Base-by-base conservation (phyloP, 495 filamentous ascomycete genomes). In the Xylaria venustula region DNA sequence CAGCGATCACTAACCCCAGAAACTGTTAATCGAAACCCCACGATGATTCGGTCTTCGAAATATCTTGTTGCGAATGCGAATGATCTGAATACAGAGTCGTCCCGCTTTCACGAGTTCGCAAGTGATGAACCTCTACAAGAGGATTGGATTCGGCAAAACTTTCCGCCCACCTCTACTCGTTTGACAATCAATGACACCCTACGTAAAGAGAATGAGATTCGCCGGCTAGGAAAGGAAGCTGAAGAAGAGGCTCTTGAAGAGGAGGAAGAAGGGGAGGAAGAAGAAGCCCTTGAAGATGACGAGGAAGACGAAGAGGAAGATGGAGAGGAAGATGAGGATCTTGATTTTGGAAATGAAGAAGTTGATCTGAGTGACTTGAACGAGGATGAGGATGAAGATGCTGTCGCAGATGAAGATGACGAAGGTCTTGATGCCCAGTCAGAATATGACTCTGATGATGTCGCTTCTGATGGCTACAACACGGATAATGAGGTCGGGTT, bases 401-500 rank as follows among this genome's bases (percentile, higher is more conserved):
- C 73, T 14, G 75, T 73, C 3, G 77, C 74, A 14, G 74, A 76
- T 0, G 74, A 76, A 26, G 78, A n/a, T n/a, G n/a, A 75, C 2
- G 81, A 81, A 22, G 79, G 80, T 1, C 72, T 79, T 36, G 77
- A 78, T 28, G 73, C 70, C 20, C 75, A 76, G 34, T 77, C 81
- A 4, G 83, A 85, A 28, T 86, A 87, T 64, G 82, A 76, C 11
- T 90, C 88, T 49, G 83, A 89, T 44, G 85, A 88, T 60, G 87
- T 90, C 52, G 75, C 72, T n/a, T 80, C 81, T 36, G 89, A 87
- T 68, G 91, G 91, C 11, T 93, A 93, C 65, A 91, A 97, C 64
- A 94, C 92, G n/a, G 93, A 98, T 71, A 92, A 96, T 67, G 94
- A 98, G 75, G 86, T 87, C 62, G 94, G 94, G 2, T 97, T 97